Evolutionary conservation across 345 rosid genomes (phyloP).

Genomic region (Murraya koenigii): DNA sequence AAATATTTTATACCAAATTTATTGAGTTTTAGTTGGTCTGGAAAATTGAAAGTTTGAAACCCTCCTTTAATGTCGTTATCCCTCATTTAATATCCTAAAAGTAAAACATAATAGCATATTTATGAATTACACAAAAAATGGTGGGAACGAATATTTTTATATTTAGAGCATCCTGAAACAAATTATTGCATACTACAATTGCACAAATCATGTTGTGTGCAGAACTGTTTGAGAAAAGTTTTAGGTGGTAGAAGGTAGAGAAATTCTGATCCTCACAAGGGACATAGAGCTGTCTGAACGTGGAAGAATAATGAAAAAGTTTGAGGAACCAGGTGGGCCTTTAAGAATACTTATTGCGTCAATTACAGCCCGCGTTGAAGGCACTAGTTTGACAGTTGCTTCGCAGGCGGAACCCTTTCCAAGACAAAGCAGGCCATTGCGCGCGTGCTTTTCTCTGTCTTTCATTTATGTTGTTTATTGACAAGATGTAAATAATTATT

Average conservation of each 20-base stretch:
- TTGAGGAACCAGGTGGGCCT: conserved; percentile 64
- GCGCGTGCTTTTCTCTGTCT: conserved; percentile 43
- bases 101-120: no score
- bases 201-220: conserved; percentile 69
- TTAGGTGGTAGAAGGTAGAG: conserved; percentile 70
- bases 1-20: no score
- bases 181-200: conserved; percentile 20
- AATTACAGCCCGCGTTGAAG: conserved; percentile 90
- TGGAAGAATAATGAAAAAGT: conserved; percentile 73
- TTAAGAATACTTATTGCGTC: conserved; percentile 73
- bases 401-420: conserved; percentile 94
- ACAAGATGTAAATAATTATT: not conserved
- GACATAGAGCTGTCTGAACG: conserved; percentile 84
- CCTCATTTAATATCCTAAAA: no score
- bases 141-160: no score
- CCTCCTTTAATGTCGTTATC: no score
- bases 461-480: not conserved
- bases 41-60: no score
- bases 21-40: no score
- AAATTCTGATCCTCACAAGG: conserved; percentile 69
- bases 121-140: no score
- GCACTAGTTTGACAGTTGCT: conserved; percentile 88
- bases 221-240: conserved; percentile 62
- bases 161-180: no score
- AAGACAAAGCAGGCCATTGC: conserved; percentile 96